Base-by-base conservation (phyloP, 345 rosid species). In the Psidium guajava region DNA sequence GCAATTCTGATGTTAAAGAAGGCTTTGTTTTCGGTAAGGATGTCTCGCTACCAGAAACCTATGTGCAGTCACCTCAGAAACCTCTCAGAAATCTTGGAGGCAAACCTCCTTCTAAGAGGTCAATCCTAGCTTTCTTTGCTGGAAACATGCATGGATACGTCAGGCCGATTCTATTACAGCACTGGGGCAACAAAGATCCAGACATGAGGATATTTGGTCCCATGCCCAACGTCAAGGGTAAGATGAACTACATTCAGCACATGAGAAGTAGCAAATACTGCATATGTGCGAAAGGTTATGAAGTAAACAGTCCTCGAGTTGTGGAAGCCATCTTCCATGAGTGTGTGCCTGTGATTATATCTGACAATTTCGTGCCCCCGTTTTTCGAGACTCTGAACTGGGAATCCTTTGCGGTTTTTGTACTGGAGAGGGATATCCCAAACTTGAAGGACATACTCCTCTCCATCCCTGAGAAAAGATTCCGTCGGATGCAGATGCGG, bases 261-360 rank as follows among this genome's bases (percentile, higher is more conserved):
- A 95, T 95, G 99, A 92, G 93, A 91, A 95, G 97, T 91, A 95
- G 97, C 94, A 97, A 94, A 90, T 97, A 97, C 86, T 97, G 99
- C 86, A 93, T 97, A 49, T 97, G 99, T 82, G 95, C 99, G 8
- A 94, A 92, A 91, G 99, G 99, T 61, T 95, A 92, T 20, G 99
- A 95, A 91, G 99, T 94, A 54, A 95, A 97, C 83, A 95, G 99
- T 86, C 99, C 99, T 44, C 88, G 99, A 73, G 95, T 97, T 10
- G 99, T 94, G 85, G 99, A 97, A 90, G 96, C 99, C 53, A 86
- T 97, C 84, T 93, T 95, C 89, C 93, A 90, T 3, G 98, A 94
- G 83, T 97, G 99, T 81, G 96, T 97, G 84, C 99, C 99, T 0
- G 98, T 97, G 74, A 94, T 97, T 82, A 94, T 97, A 89, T 97